phyloP scores from a whole-genome alignment of 305 asterid species.

The Fraxinus sp. region DNA sequence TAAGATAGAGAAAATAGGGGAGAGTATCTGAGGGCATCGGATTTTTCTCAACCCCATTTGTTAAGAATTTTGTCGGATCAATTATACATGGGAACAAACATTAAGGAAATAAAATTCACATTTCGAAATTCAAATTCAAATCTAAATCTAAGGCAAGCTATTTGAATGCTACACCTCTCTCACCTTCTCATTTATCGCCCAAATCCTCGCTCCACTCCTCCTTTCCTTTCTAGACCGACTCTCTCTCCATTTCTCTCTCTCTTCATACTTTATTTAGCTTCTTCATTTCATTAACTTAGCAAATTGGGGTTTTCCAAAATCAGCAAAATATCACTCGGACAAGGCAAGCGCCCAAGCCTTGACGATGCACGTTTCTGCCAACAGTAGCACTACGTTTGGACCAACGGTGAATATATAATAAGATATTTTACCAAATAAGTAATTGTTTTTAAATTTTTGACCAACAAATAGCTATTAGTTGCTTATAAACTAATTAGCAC shows the following conservation, averaged over 20 bases:
- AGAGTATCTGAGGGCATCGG: slow-evolving; percentile 44
- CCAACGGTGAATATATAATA: neutral
- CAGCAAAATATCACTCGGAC: slow-evolving; percentile 28
- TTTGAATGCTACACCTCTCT: slow-evolving; percentile 32
- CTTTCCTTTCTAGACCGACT: slow-evolving; percentile 38
- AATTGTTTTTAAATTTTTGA: neutral
- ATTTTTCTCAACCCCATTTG: slow-evolving; percentile 55
- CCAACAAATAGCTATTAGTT: neutral
- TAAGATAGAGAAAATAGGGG: slow-evolving; percentile 10
- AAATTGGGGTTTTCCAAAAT: slow-evolving; percentile 30
- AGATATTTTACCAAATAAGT: neutral
- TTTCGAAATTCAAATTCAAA: slow-evolving; percentile 25
- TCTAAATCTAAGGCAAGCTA: slow-evolving; percentile 54
- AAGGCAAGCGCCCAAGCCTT: slow-evolving; percentile 17
- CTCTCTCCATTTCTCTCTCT: slow-evolving; percentile 9
- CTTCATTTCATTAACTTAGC: slow-evolving; percentile 8
- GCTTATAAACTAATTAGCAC: too few relatives aligned
- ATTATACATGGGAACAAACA: slow-evolving; percentile 27
- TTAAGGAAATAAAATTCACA: slow-evolving; percentile 8
- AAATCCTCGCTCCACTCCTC: slow-evolving; percentile 55
- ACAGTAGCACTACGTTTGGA: neutral
- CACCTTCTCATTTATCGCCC: slow-evolving; percentile 43
- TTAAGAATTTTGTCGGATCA: slow-evolving; percentile 42
- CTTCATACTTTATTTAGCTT: slow-evolving; percentile 4
- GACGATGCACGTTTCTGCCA: slow-evolving; percentile 8